Evolutionary conservation across 75 land plant genomes (phyloP), one percentile per base, ranked within the genome.

Genomic region (Chamaecyparis obtusa): DNA sequence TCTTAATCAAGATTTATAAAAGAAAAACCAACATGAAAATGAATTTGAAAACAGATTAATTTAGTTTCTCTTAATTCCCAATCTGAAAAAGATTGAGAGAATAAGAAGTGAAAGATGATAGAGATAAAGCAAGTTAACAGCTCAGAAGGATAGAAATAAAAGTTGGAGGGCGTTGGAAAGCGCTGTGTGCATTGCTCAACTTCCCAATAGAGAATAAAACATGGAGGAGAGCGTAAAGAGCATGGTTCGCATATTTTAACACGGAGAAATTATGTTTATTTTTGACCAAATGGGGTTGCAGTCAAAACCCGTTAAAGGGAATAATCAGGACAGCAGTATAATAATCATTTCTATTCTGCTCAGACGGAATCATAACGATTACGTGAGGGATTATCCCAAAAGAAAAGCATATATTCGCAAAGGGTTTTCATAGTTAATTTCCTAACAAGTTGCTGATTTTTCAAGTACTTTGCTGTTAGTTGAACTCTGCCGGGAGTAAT

Each of bases 301-400:
- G 83, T 80, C 83, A 80, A 43, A 80, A 80, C 83, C 83, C 83
- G 83, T 80, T 80, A 80, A 43, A 44, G 4, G 83, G 83, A 80
- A 80, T 80, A 30, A 80, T 80, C 10, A 43, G 43, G 83, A 80
- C 13, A 9, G 11, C 48, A 80, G 27, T 80, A 17, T 44, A 41
- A 80, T 44, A 80, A 80, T 80, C 49, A 80, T 80, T 80, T 80
- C 21, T 44, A 30, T 9, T 13, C 83, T 27, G 13, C 48, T 44
- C n/a, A 44, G 83, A 43, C 48, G 83, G 83, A 44, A 44, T 80
- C 83, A 80, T 80, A 48, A 80, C 30, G 83, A 43, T 41, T 41
- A 80, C 83, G 83, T 80, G 51, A 80, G 19, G 30, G 49, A 39
- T 21, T 24, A 80, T 80, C 46, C 83, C 83, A 80, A 80, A 80